A percentile compares a stretch with the other conserved stretches of the same genome.
Conservation (phyloP, 2,329 filamentous ascomycete species). For the Aspergillus sojae region DNA sequence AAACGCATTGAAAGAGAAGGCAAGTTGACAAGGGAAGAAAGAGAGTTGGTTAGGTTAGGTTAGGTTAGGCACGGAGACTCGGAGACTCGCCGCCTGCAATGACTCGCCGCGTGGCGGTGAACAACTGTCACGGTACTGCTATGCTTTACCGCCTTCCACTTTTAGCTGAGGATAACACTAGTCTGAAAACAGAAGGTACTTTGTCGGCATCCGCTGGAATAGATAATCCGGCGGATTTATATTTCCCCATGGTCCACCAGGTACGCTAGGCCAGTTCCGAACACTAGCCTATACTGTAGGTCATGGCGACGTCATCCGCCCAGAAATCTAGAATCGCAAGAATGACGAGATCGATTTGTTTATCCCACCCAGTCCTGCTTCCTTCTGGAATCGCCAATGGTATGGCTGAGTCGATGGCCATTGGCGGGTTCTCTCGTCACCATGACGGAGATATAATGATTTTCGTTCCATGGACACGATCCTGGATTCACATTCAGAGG, state of each 20-base stretch:
- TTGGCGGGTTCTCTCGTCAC: conserved; percentile 3
- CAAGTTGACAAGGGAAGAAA: neutral
- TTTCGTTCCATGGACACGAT: conserved; percentile 3
- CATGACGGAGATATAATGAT: conserved; percentile 10
- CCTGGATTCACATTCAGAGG: neutral
- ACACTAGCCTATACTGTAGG: neutral
- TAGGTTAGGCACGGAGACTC: conserved; percentile 6
- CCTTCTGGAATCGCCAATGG: neutral
- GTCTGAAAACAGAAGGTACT: neutral
- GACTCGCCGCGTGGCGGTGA: conserved; percentile 23
- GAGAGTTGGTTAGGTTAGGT: neutral
- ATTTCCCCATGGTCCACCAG: neutral
- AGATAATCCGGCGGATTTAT: conserved; percentile 12
- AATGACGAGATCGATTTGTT: neutral
- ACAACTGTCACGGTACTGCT: conserved; percentile 15
- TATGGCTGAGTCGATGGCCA: neutral
- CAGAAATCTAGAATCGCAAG: neutral
- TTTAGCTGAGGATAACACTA: neutral
- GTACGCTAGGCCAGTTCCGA: neutral
- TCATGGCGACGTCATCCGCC: conserved; percentile 20
- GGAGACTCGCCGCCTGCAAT: conserved; percentile 10
- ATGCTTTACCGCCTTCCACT: conserved; percentile 8
- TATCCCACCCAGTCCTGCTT: neutral
- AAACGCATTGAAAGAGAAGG: conserved; percentile 15
- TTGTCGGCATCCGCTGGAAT: neutral